Conservation (phyloP, 2,329 filamentous ascomycete species). For the Aspergillus sojae region DNA sequence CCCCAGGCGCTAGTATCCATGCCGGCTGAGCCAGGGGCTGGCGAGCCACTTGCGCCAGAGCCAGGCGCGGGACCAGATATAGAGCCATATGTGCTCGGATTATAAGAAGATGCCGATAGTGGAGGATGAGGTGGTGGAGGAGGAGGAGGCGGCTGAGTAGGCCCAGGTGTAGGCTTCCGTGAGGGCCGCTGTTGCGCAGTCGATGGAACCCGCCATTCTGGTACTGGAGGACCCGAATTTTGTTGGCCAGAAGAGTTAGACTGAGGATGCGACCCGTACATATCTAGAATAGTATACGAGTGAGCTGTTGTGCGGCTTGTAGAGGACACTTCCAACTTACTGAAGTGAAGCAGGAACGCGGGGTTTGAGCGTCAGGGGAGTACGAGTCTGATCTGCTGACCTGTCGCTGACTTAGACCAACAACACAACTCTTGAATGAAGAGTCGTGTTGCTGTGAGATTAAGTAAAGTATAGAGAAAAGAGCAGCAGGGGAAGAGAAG, state of each 20-base stretch:
- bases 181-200: constrained; percentile 24
- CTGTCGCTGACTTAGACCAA: neutral
- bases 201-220: constrained; percentile 42
- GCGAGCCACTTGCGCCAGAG: constrained; percentile 20
- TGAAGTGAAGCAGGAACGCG: constrained; percentile 1
- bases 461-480: neutral
- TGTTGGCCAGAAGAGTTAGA: constrained; percentile 28
- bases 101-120: constrained; percentile 30
- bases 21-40: constrained; percentile 16
- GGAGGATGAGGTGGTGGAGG: constrained; percentile 31
- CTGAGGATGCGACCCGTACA: constrained; percentile 38
- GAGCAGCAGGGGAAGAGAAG: neutral
- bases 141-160: constrained; percentile 29
- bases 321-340: constrained; percentile 6
- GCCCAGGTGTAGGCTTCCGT: constrained; percentile 20
- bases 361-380: neutral
- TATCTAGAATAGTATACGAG: constrained; percentile 19
- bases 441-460: neutral
- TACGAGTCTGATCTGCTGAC: neutral
- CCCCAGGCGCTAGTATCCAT: constrained; percentile 46
- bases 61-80: constrained; percentile 28
- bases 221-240: constrained; percentile 30
- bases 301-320: neutral
- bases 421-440: neutral
- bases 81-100: constrained; percentile 39